Percentiles rank a stretch among this genome's conserved stretches.
These are phyloP conservation scores for Termitomyces sp. DNA, from an alignment of 768 basidiomycete genomes.

Conservation along the genomic window DNA sequence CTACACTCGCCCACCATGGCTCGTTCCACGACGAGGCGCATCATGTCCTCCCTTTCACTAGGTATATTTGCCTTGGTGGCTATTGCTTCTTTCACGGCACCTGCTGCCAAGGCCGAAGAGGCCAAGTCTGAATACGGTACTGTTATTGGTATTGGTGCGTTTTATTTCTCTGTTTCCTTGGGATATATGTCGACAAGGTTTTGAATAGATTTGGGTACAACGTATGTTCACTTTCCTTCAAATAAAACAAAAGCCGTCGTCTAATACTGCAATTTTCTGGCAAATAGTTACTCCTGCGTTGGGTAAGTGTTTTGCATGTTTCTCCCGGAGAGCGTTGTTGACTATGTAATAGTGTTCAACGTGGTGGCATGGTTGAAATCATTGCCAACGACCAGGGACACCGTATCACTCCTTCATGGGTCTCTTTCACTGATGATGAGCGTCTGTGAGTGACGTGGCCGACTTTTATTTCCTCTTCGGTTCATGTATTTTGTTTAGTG, in stretches of 20 bases:
- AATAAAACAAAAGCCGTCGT: neutral
- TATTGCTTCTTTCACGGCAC: conserved; percentile 67
- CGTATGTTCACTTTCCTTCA: conserved; percentile 39
- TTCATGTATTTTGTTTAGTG: conserved; percentile 35
- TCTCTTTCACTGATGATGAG: conserved; percentile 76
- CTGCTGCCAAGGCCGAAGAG: conserved; percentile 62
- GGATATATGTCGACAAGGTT: conserved; percentile 6
- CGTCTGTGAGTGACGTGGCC: conserved; percentile 45
- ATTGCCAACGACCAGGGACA: conserved; percentile 90
- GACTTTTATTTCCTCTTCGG: neutral
- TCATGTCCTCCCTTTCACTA: conserved; percentile 59
- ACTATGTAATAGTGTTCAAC: conserved; percentile 58
- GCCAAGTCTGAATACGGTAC: conserved; percentile 78
- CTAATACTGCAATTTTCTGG: conserved; percentile 25
- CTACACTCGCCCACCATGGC: conserved; percentile 34
- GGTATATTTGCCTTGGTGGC: conserved; percentile 64
- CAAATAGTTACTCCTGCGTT: conserved; percentile 86
- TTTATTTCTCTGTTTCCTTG: conserved; percentile 7
- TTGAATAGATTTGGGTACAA: conserved; percentile 82
- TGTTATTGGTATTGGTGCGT: conserved; percentile 87
- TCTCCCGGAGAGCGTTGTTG: neutral
- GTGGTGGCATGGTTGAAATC: conserved; percentile 83
- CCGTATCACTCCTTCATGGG: conserved; percentile 89
- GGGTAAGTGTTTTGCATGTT: conserved; percentile 51
- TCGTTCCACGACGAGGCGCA: conserved; percentile 51